Conservation (phyloP, 306 rosid species). For the Malus orientalis region DNA sequence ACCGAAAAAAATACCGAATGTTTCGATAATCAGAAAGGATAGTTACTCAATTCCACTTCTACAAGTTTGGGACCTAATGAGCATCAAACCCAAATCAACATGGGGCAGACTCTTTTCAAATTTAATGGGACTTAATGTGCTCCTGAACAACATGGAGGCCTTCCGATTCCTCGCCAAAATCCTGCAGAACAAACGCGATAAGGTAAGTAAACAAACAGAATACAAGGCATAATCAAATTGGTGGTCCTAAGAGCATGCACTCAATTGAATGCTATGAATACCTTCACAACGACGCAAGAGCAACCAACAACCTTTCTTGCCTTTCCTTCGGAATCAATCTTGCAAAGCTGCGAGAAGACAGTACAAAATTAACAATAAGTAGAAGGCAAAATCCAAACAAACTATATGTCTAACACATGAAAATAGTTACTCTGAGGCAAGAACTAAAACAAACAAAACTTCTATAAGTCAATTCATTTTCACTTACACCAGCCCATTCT, state of each 20-base stretch:
- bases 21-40: neutral
- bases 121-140: slow-evolving; percentile 31
- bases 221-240: neutral
- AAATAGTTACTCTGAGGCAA: neutral
- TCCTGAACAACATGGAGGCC: slow-evolving; percentile 41
- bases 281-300: slow-evolving; percentile 78
- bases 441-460: neutral
- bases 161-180: slow-evolving; percentile 34
- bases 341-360: slow-evolving; percentile 49
- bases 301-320: slow-evolving; percentile 53
- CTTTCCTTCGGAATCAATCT: slow-evolving; percentile 75
- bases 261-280: slow-evolving; percentile 4
- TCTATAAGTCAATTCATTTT: neutral
- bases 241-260: neutral
- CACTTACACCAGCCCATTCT: slow-evolving; percentile 85
- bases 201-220: neutral
- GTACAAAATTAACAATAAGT: neutral
- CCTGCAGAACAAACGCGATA: slow-evolving; percentile 10
- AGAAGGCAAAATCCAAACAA: neutral
- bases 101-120: neutral
- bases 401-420: neutral
- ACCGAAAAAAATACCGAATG: neutral
- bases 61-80: neutral
- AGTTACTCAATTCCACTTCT: slow-evolving; percentile 3
- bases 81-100: too few species aligned